Percentiles rank a stretch among this genome's conserved stretches.
These are phyloP conservation scores for Actinomortierella wolfii DNA, from an alignment of 371 early-diverging fungal genomes.

Conservation along the genomic window DNA sequence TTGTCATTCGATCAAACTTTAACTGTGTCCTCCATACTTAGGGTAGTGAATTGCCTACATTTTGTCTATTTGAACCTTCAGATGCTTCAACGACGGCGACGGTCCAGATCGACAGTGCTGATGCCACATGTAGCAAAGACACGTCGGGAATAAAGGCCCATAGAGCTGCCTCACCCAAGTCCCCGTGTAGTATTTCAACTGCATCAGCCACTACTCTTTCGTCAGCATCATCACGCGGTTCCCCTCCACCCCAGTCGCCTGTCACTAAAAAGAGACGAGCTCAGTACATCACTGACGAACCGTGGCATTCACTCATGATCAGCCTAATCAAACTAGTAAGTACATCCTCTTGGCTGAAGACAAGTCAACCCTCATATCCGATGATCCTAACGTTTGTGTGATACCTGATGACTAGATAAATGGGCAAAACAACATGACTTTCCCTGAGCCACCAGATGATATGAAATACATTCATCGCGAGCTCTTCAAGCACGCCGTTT, in stretches of 20 bases:
- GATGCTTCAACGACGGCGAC: no score
- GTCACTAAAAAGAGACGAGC: slow-evolving; percentile 6
- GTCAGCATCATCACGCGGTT: background rate
- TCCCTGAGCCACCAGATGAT: slow-evolving; percentile 1
- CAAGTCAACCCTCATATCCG: background rate
- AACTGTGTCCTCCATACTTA: no score
- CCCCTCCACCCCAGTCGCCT: no score
- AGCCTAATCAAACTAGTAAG: slow-evolving; percentile 3
- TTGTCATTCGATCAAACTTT: no score
- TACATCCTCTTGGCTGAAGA: background rate
- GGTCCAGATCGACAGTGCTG: background rate
- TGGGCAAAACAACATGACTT: slow-evolving; percentile 12
- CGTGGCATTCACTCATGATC: slow-evolving; percentile 10
- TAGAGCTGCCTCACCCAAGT: no score
- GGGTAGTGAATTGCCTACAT: no score
- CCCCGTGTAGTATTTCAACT: background rate
- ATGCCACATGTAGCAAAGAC: no score
- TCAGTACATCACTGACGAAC: slow-evolving; percentile 5
- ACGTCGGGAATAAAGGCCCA: no score
- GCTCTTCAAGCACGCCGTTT: slow-evolving; percentile 1
- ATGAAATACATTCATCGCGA: slow-evolving; percentile 1
- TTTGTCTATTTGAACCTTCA: no score
- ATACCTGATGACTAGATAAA: background rate
- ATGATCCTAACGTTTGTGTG: background rate
- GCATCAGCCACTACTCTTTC: background rate